Conservation (phyloP, 2,329 filamentous ascomycete genomes). For the Hypoxylon sp. region DNA sequence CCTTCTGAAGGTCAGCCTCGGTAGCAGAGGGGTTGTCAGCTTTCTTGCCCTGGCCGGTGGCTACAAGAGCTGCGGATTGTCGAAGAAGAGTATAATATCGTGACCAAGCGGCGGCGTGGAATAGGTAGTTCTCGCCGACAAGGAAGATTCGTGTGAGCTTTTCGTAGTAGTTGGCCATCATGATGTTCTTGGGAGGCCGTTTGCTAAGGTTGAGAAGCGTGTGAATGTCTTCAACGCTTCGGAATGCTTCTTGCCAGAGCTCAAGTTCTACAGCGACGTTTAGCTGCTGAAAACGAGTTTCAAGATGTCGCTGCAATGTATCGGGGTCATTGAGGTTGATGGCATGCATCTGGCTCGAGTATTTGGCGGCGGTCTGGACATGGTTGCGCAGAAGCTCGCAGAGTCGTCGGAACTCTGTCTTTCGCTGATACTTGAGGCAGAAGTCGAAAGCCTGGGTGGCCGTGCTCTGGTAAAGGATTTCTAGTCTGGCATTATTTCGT, state of each 20-base stretch:
- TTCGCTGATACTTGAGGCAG: conserved; percentile 96
- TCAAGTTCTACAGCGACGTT: conserved; percentile 98
- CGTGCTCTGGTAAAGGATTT: conserved; percentile 98
- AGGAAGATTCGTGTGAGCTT: conserved; percentile 99
- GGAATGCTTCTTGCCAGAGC: conserved; percentile 99
- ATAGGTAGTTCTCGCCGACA: conserved; percentile 98
- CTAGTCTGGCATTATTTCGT: conserved; percentile 97
- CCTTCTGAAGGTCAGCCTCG: conserved; percentile 92
- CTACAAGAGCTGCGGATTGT: conserved; percentile 86
- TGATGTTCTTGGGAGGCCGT: conserved; percentile 96
- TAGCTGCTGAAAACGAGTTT: conserved; percentile 98
- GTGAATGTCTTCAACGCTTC: conserved; percentile 98
- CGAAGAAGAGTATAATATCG: conserved; percentile 97
- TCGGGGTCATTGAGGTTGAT: conserved; percentile 99
- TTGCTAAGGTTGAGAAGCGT: conserved; percentile 98
- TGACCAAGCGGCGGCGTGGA: conserved; percentile 98
- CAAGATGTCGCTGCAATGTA: conserved; percentile 95
- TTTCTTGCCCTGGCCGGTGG: conserved; percentile 89
- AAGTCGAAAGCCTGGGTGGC: conserved; percentile 99
- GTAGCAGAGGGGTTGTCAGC: conserved; percentile 92
- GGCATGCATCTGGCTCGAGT: conserved; percentile 98
- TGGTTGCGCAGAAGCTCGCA: conserved; percentile 99
- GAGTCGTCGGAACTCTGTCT: conserved; percentile 98
- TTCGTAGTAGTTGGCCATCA: conserved; percentile 99
- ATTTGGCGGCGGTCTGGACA: conserved; percentile 98